Conservation (phyloP, 2,329 filamentous ascomycete genomes). For the Hymenoscyphus scutula region DNA sequence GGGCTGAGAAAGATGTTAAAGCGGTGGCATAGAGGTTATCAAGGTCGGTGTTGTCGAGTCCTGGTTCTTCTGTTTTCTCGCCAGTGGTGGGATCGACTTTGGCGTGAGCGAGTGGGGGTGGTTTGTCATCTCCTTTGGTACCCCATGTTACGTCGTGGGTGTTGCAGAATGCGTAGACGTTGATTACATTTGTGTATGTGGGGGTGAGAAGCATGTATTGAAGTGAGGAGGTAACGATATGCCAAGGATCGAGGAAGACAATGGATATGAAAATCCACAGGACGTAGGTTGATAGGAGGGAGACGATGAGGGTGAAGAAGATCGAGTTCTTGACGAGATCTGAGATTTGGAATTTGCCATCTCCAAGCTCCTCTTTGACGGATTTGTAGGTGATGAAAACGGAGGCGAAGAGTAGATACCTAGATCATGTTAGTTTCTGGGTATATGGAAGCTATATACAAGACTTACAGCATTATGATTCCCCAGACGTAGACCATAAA, state of each 20-base stretch:
- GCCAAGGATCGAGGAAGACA: constrained; percentile 95
- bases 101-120: constrained; percentile 81
- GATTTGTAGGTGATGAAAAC: constrained; percentile 87
- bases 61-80: constrained; percentile 47
- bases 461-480: constrained; percentile 77
- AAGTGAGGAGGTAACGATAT: constrained; percentile 88
- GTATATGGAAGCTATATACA: neutral
- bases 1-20: constrained; percentile 66
- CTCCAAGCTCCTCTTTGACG: constrained; percentile 66
- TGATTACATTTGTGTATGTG: constrained; percentile 95
- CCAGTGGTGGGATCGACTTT: constrained; percentile 80
- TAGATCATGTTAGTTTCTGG: constrained; percentile 32
- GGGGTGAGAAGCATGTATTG: constrained; percentile 94
- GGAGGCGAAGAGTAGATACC: constrained; percentile 87
- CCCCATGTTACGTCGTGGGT: constrained; percentile 96
- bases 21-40: constrained; percentile 91
- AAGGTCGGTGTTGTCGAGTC: constrained; percentile 54
- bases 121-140: constrained; percentile 93
- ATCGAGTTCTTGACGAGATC: constrained; percentile 79
- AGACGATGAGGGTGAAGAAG: constrained; percentile 91
- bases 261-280: constrained; percentile 88
- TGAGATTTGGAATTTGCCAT: constrained; percentile 62
- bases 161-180: constrained; percentile 98
- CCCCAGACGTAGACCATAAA: constrained; percentile 96
- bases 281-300: constrained; percentile 84